Evolutionary conservation across 148 eudicot species (phyloP), one percentile per base, ranked within the genome.

Genomic region (Beta vulgaris): DNA sequence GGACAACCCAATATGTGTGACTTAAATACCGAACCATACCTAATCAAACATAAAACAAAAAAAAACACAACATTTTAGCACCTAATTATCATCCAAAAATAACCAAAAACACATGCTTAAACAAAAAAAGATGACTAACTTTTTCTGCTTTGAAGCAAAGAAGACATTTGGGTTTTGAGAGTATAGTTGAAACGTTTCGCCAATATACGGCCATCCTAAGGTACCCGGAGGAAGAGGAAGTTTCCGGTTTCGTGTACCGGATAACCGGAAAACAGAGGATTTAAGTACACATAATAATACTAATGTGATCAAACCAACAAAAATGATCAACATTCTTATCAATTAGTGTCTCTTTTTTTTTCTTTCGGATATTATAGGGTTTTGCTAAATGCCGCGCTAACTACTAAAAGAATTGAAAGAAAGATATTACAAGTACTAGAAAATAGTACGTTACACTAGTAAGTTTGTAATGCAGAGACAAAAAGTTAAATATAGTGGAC

Each of bases 161-260:
- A 95, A 95, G 64, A 82, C 84, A 76, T 92, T 95, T 2, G 98
- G 98, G 79, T 95, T 86, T 62, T 95, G 86, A 2, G 97, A 95
- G 84, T 95, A 95, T 14, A 95, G 89, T 37, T 90, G 96, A 40
- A 92, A 90, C 61, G 98, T 95, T 70, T 95, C 97, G 2, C 98
- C 98, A 25, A 95, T 76, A 18, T 91, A 90, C 9, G 98, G 98
- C 90, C 93, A 95, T 0, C 99, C 99, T 78, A 95, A 62, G 28
- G 96, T 74, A 0, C 99, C 99, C 0, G 99, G 99, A 1, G 99
- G 99, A 28, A 94, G 88, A 3, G 90, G 84, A 2, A 88, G 76
- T 26, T 81, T 90, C 32, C 73, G 72, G 54, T 43, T 60, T 29
- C 86, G 73, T 54, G 73, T 60, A 18, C 71, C 4, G 58, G 75